phyloP scores from a whole-genome alignment of 257 asterid species.

The Penstemon barbatus region DNA sequence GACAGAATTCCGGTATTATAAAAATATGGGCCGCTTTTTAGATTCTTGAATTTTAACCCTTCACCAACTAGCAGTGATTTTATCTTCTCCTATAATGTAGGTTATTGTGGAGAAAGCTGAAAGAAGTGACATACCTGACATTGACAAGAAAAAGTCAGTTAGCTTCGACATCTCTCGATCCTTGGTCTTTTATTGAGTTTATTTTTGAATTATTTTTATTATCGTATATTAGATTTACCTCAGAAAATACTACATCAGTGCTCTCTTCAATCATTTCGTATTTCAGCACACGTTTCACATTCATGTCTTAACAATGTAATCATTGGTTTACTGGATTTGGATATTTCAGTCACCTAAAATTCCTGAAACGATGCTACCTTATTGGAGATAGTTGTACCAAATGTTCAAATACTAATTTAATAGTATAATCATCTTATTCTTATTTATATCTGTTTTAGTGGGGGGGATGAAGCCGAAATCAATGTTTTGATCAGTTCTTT shows the following conservation, averaged over 20 bases:
- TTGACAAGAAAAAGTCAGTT: slow-evolving; percentile 91
- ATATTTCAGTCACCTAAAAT: background rate
- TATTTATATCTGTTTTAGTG: background rate
- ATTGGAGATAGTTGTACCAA: slow-evolving; percentile 11
- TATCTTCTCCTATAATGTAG: slow-evolving; percentile 38
- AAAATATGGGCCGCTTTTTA: background rate
- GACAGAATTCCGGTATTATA: slow-evolving; percentile 87
- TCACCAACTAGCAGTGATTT: slow-evolving; percentile 2
- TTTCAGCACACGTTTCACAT: background rate
- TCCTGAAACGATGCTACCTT: background rate
- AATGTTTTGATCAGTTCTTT: background rate
- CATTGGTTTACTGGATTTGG: background rate
- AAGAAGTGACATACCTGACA: slow-evolving; percentile 89
- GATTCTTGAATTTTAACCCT: background rate
- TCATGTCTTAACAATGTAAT: background rate
- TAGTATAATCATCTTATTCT: background rate
- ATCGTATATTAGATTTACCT: background rate
- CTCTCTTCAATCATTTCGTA: background rate
- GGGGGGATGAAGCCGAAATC: background rate
- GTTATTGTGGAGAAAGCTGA: slow-evolving; percentile 93
- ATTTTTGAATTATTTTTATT: background rate
- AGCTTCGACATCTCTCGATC: background rate
- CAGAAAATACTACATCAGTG: background rate
- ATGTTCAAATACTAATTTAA: background rate
- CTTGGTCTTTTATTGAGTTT: slow-evolving; percentile 2